Conservation (phyloP, 2,329 filamentous ascomycete genomes). For the Penicillium thymicola region DNA sequence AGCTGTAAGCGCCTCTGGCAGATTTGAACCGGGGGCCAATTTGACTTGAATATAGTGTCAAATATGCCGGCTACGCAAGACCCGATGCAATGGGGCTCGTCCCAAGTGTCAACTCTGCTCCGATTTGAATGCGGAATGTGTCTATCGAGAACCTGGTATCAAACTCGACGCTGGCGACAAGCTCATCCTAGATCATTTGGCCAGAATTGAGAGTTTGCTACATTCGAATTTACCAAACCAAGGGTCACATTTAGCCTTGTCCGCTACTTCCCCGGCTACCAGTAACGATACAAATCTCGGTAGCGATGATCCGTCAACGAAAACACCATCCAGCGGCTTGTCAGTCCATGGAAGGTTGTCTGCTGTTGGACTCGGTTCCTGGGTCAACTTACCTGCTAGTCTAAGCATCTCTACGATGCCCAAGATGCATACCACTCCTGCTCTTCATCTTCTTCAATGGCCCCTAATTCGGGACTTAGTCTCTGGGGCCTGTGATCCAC, state of each 20-base stretch:
- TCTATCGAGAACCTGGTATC: conserved; percentile 81
- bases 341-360: conserved; percentile 43
- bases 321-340: conserved; percentile 11
- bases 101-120: conserved; percentile 83
- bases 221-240: conserved; percentile 60
- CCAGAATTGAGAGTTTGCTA: conserved; percentile 73
- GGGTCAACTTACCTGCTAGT: conserved; percentile 52
- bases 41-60: conserved; percentile 58
- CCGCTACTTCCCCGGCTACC: conserved; percentile 62
- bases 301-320: conserved; percentile 54
- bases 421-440: conserved; percentile 77
- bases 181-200: conserved; percentile 74
- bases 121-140: conserved; percentile 76
- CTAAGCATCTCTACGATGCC: conserved; percentile 81
- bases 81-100: conserved; percentile 72
- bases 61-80: conserved; percentile 76
- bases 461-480: conserved; percentile 74
- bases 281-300: conserved; percentile 62
- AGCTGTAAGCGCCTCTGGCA: conserved; percentile 24
- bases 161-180: conserved; percentile 86
- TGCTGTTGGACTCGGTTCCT: conserved; percentile 67
- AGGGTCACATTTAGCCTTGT: conserved; percentile 35
- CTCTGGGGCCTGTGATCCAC: conserved; percentile 72
- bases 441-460: conserved; percentile 66
- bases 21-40: not conserved